Evolutionary conservation across 2,329 filamentous ascomycete genomes (phyloP).

Genomic region (Colletotrichum caudatum): DNA sequence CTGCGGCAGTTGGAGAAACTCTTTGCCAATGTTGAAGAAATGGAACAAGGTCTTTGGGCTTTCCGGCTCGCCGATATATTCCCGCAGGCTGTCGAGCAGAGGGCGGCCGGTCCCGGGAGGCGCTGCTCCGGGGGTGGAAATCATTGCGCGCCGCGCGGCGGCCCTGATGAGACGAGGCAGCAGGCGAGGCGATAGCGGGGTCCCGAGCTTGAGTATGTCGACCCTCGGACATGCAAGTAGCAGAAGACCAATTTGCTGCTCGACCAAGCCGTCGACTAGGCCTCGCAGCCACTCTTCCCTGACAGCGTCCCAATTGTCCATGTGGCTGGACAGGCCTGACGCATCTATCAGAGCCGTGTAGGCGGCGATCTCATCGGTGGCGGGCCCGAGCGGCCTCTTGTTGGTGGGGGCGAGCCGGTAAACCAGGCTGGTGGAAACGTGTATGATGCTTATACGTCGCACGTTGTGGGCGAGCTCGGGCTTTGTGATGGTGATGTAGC

Average conservation of each 20-base stretch:
- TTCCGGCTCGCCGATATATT: slow-evolving; percentile 13
- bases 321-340: background rate
- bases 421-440: slow-evolving; percentile 20
- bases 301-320: slow-evolving; percentile 8
- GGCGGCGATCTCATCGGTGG: background rate
- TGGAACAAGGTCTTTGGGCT: slow-evolving; percentile 18
- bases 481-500: slow-evolving; percentile 17
- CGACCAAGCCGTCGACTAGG: slow-evolving; percentile 3
- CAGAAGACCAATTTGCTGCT: slow-evolving; percentile 19
- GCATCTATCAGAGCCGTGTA: slow-evolving; percentile 15
- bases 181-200: slow-evolving; percentile 11
- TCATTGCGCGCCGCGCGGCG: background rate
- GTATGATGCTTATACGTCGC: slow-evolving; percentile 6
- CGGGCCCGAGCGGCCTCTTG: slow-evolving; percentile 10
- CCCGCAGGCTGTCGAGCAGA: background rate
- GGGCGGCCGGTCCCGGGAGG: background rate
- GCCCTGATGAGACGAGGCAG: slow-evolving; percentile 18
- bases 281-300: slow-evolving; percentile 9
- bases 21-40: slow-evolving; percentile 22
- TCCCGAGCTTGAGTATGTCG: slow-evolving; percentile 7
- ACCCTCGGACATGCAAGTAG: slow-evolving; percentile 11
- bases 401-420: slow-evolving; percentile 14
- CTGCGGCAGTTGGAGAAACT: slow-evolving; percentile 12
- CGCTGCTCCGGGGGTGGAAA: background rate
- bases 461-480: slow-evolving; percentile 3